Base-by-base conservation (phyloP, 2,329 filamentous ascomycete genomes). In the Sporothrix globosa region DNA sequence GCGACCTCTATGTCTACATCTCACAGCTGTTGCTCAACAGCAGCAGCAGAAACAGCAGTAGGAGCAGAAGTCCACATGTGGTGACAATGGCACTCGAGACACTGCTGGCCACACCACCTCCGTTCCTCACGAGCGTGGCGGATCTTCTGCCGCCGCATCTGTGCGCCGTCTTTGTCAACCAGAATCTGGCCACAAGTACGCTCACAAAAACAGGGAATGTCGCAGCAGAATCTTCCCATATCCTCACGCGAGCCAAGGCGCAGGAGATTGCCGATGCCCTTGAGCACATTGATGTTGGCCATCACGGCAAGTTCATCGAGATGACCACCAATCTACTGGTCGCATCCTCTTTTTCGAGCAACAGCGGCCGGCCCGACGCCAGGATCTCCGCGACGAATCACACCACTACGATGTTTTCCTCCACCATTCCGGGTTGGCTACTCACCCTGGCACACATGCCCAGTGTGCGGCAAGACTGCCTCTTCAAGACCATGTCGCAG, bases 361-460 rank as follows among this genome's bases (percentile, higher is more conserved):
- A 34, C 41, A 17, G 27, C 54, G 54, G 24, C 24, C 17, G 39
- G 53, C 52, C 52, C 67, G 44, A 34, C 53, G n/a, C 53, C 53
- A 63, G 63, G 63, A 52, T 60, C 69, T 30, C 69, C 61, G 61
- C 44, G 61, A 24, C 14, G 19, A 41, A 46, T 14, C 44, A 48
- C 63, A 21, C 34, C 41, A 24, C 13, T 21, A 50, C 11, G 21
- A 14, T 19, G 24, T 4, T 30, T 3, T n/a, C 52, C 2, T 21
- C 63, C 7, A 27, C 41, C 41, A 48, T 46, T 30, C 21, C 30
- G n/a, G 48, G 24, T 2, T 75, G 74, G 74, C 69, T 75, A 11
- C 24, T 60, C 19, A 61, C 69, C 10, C 71, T 75, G 14, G 74
- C 74, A 39, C 72, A 72, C 41, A 69, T 73, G 67, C 71, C 72